These are phyloP conservation scores for Calonectria naviculata DNA, from an alignment of 2,329 filamentous ascomycete species.

Conservation along the genomic window DNA sequence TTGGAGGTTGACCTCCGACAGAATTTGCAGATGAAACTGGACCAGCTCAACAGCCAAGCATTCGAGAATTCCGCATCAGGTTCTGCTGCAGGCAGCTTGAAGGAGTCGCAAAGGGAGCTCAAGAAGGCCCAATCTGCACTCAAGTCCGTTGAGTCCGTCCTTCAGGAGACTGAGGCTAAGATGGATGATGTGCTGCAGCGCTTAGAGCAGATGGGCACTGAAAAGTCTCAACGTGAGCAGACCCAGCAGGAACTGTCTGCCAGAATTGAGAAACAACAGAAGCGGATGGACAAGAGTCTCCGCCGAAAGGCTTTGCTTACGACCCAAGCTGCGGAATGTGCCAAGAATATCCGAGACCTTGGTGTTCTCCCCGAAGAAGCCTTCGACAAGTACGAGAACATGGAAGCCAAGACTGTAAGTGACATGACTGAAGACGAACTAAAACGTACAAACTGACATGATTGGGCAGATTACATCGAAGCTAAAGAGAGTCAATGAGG, in stretches of 20 bases:
- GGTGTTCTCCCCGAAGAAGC: slow-evolving; percentile 95
- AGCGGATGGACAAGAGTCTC: slow-evolving; percentile 90
- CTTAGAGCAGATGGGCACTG: slow-evolving; percentile 65
- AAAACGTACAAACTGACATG: slow-evolving; percentile 22
- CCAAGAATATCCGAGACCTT: slow-evolving; percentile 90
- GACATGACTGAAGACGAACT: neutral
- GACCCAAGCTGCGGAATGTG: slow-evolving; percentile 81
- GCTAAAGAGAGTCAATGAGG: slow-evolving; percentile 91
- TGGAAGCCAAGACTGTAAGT: slow-evolving; percentile 80
- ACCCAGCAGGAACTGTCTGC: slow-evolving; percentile 80
- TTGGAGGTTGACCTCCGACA: slow-evolving; percentile 91
- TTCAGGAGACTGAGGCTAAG: slow-evolving; percentile 79
- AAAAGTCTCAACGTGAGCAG: slow-evolving; percentile 73
- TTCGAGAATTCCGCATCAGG: slow-evolving; percentile 73
- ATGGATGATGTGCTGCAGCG: slow-evolving; percentile 66
- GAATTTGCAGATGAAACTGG: slow-evolving; percentile 86
- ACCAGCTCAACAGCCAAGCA: slow-evolving; percentile 83
- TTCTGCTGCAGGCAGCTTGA: slow-evolving; percentile 73
- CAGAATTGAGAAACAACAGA: slow-evolving; percentile 86
- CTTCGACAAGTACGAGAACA: slow-evolving; percentile 88
- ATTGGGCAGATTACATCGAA: slow-evolving; percentile 65
- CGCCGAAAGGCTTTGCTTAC: slow-evolving; percentile 86
- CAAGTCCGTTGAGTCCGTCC: slow-evolving; percentile 73
- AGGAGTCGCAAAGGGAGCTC: slow-evolving; percentile 83
- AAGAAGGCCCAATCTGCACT: slow-evolving; percentile 79